Base-by-base conservation (phyloP, 768 basidiomycete genomes). In the Boletus rubescentipes region DNA sequence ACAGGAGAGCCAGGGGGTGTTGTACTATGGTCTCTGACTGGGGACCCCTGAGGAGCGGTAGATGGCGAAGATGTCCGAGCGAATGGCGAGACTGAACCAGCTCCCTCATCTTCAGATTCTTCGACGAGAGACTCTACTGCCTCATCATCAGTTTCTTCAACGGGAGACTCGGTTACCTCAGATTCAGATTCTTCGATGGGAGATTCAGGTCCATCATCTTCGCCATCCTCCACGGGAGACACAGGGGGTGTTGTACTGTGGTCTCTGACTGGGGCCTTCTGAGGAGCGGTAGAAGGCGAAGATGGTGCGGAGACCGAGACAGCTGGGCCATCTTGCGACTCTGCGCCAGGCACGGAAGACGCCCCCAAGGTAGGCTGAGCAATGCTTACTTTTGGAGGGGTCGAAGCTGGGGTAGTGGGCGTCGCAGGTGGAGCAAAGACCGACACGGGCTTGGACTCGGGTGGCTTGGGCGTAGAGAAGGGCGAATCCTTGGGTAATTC, bases 1-100 rank as follows among this genome's bases (percentile, higher is more conserved):
- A 68, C 62, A 0, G 87, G 86, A n/a, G 86, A 83, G 2, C 78
- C 81, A 15, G 85, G 84, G 11, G 87, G 85, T 10, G 87, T 89
- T 0, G 83, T 82, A 57, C 77, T 84, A 30, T 70, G 66, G 44
- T 79, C 79, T 40, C 70, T 64, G 20, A 64, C 65, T 9, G 71
- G 69, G 8, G 75, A 68, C 23, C 70, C 56, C 8, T 66, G 49
- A 44, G 60, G 42, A 55, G 58, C 44, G 64, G 53, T 20, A 51
- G 46, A 34, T 16, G 61, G 51, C 32, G 65, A 59, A 12, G 70
- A 46, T 9, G 61, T 62, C 23, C 68, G 63, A 18, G 72, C 65
- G 29, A 73, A 60, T 1, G 72, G 61, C 5, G 75, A 75, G 26
- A 42, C 36, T n/a, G 59, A 59, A 16, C 77, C 63, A 14, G 70